These are phyloP conservation scores for Jamesozyma spencerorum DNA, from an alignment of 805 yeast species.

Conservation along the genomic window DNA sequence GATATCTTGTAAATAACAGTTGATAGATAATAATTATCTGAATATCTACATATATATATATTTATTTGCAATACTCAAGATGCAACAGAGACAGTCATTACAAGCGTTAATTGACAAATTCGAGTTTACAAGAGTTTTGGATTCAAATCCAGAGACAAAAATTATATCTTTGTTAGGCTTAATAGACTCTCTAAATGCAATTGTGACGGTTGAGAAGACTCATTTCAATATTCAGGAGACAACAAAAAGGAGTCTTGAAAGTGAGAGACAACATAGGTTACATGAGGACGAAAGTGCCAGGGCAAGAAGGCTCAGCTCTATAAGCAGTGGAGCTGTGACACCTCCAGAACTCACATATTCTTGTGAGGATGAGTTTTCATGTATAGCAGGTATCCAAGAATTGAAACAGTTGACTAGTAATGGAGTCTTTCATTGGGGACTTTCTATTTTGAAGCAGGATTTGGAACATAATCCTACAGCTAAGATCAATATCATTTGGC, in stretches of 20 bases:
- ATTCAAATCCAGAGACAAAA: conserved; percentile 60
- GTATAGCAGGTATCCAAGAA: conserved; percentile 22
- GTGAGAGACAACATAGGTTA: neutral
- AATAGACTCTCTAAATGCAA: conserved; percentile 53
- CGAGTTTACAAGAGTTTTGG: conserved; percentile 38
- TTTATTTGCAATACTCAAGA: neutral
- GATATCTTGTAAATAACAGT: too few relatives aligned
- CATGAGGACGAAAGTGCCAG: neutral
- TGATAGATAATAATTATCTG: too few relatives aligned
- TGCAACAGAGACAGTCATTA: neutral
- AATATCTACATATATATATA: too few relatives aligned
- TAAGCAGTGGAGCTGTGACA: neutral
- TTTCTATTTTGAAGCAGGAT: conserved; percentile 40
- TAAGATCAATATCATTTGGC: conserved; percentile 71
- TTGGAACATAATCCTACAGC: conserved; percentile 44
- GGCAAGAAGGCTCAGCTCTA: neutral
- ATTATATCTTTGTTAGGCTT: conserved; percentile 57
- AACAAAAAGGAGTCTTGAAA: conserved; percentile 3
- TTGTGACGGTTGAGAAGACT: conserved; percentile 64
- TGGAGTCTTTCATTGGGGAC: conserved; percentile 81
- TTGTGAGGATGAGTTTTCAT: conserved; percentile 25
- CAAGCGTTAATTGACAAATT: conserved; percentile 33
- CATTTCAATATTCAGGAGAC: conserved; percentile 40
- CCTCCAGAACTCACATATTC: conserved; percentile 6
- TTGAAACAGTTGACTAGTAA: conserved; percentile 47